Conservation (phyloP, 805 yeast genomes). For the Candida nemodendra region DNA sequence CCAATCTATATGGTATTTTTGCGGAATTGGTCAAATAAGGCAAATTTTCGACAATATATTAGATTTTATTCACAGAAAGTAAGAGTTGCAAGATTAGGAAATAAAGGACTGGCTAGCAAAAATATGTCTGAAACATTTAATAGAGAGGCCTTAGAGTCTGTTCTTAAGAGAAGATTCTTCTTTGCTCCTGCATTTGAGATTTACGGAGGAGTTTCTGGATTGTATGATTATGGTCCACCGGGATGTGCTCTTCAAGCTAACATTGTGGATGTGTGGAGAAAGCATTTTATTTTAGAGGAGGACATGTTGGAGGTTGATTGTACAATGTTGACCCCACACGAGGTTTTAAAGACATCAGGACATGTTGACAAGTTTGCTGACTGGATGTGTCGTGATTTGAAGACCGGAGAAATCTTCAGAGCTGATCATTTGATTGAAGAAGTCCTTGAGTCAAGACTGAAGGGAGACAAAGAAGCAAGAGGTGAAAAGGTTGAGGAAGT, state of each 20-base stretch:
- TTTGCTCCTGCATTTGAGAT: slow-evolving; percentile 97
- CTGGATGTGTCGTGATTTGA: slow-evolving; percentile 97
- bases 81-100: slow-evolving; percentile 12
- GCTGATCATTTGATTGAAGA: slow-evolving; percentile 98
- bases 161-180: slow-evolving; percentile 92
- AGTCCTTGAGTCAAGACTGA: slow-evolving; percentile 91
- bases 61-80: slow-evolving; percentile 16
- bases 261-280: slow-evolving; percentile 93
- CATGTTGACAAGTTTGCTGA: slow-evolving; percentile 99
- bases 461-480: slow-evolving; percentile 96
- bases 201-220: slow-evolving; percentile 97
- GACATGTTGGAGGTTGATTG: slow-evolving; percentile 99
- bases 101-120: slow-evolving; percentile 13
- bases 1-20: slow-evolving; percentile 7
- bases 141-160: slow-evolving; percentile 87
- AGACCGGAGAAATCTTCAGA: slow-evolving; percentile 97
- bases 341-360: slow-evolving; percentile 97
- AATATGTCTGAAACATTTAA: slow-evolving; percentile 45
- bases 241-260: slow-evolving; percentile 98
- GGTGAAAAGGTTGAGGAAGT: slow-evolving; percentile 69
- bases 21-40: slow-evolving; percentile 1
- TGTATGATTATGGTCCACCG: slow-evolving; percentile 99
- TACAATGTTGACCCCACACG: slow-evolving; percentile 96
- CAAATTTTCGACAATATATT: slow-evolving; percentile 8
- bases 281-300: slow-evolving; percentile 95